Evolutionary conservation across 2,329 filamentous ascomycete species (phyloP), one percentile per base, ranked within the genome.

Genomic region (Zopfia rhizophila): DNA sequence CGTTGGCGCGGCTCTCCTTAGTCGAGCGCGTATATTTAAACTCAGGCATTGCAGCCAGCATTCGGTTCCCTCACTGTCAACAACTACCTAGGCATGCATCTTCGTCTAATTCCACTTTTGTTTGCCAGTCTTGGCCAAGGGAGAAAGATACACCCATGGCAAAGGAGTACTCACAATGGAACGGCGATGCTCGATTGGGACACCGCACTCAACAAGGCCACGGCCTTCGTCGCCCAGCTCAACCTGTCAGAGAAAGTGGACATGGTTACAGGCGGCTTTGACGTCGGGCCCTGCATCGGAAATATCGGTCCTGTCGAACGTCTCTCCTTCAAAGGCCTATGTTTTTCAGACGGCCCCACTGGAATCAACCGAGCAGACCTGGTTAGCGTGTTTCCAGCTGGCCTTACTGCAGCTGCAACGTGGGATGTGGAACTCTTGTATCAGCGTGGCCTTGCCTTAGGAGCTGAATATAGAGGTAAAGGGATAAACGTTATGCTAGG

Each of bases 401-500:
- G 64, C 3, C 29, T 67, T 12, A 41, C 49, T 7, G 45, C 45
- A n/a, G 51, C 47, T 7, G 24, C 45, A 21, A 70, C 68, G 14
- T 66, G 40, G 63, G 61, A 45, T 44, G 41, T 33, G 21, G 27
- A 41, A 1, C 18, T 57, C 8, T 46, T 57, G n/a, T 17, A 48
- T 13, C 25, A 53, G 21, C 36, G 53, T 7, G 53, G 53, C 18
- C 22, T 33, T 12, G 53, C 53, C 3, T 13, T 57, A 17, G 55
- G 55, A 4, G 37, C 43, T 2, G 71, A 74, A 39, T 68, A 63
- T 41, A 68, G 58, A 29, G 62, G 21, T 4, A 66, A 72, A 44
- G 72, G 71, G 4, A 60, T 66, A 7, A 56, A 74, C 47, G 48
- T 74, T 17, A 56, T 68, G n/a, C 60, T 77, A 1, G 73, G 72